A percentile compares a stretch with the other conserved stretches of the same genome.
Conservation (phyloP, 495 filamentous ascomycete species). For the Symbiotaphrina buchneri region DNA sequence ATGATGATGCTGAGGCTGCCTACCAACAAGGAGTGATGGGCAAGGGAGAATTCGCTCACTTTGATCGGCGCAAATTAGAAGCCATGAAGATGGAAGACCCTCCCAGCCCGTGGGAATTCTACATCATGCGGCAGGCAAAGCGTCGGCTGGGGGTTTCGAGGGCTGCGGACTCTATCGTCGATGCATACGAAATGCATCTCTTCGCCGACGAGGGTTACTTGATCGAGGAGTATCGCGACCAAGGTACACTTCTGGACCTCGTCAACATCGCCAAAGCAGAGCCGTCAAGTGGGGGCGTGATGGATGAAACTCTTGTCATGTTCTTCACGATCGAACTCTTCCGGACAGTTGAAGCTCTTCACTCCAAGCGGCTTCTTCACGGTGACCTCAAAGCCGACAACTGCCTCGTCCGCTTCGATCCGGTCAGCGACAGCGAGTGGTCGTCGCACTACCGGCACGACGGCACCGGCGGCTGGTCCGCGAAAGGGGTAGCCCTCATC, state of each 20-base stretch:
- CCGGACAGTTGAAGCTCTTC: slow-evolving; percentile 71
- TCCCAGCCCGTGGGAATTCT: slow-evolving; percentile 82
- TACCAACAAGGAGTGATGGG: too few relatives aligned
- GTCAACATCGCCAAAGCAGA: slow-evolving; percentile 70
- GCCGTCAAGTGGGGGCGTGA: slow-evolving; percentile 29
- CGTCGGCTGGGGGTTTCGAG: slow-evolving; percentile 47
- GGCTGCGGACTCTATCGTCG: slow-evolving; percentile 49
- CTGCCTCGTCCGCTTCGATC: slow-evolving; percentile 65
- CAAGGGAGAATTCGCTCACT: slow-evolving; percentile 20
- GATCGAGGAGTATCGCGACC: slow-evolving; percentile 64
- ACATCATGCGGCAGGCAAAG: slow-evolving; percentile 72
- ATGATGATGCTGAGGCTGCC: slow-evolving; percentile 14
- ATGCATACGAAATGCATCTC: slow-evolving; percentile 70
- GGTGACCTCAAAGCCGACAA: slow-evolving; percentile 94
- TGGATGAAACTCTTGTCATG: slow-evolving; percentile 81
- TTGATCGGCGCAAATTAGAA: slow-evolving; percentile 35
- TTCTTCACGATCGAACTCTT: slow-evolving; percentile 87
- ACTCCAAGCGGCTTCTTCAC: slow-evolving; percentile 60
- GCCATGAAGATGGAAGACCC: slow-evolving; percentile 89
- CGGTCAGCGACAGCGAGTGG: slow-evolving; percentile 17
- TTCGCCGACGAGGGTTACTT: slow-evolving; percentile 73
- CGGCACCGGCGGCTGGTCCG: slow-evolving; percentile 55
- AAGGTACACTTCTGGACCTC: slow-evolving; percentile 83
- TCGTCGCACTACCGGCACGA: slow-evolving; percentile 38
- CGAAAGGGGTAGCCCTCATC: slow-evolving; percentile 65